Evolutionary conservation across 2,329 filamentous ascomycete species (phyloP), one percentile per base, ranked within the genome.

Genomic region (Sporothrix curviconia): DNA sequence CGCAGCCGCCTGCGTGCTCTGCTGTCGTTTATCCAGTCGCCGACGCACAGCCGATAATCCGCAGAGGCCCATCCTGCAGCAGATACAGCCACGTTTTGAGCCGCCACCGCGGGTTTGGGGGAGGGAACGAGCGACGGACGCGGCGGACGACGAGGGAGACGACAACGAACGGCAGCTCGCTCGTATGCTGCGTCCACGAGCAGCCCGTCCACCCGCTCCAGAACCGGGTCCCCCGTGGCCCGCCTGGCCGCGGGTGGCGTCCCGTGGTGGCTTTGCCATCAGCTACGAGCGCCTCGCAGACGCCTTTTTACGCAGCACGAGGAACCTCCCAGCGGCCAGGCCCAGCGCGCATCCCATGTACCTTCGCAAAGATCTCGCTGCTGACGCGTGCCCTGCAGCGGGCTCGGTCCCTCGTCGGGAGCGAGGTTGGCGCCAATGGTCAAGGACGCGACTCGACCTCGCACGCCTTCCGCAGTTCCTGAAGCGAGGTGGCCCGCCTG

Each of bases 361-460:
- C 39, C 69, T 74, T 71, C 76, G 14, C 79, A 78, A n/a, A n/a
- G 52, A 69, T 84, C 5, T 79, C 79, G 7, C 73, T 74, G 1
- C 70, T 86, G 61, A 85, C 78, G 60, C 77, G 84, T n/a, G n/a
- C n/a, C 7, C 72, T 87, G 7, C 82, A 87, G 66, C 75, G n/a
- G n/a, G 84, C 58, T 85, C 84, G 1, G 72, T 77, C 37, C 12
- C 75, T 76, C 7, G 78, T 84, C 4, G 75, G 78, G 0, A n/a
- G n/a, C n/a, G n/a, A n/a, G n/a, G n/a, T n/a, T n/a, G n/a, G n/a
- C n/a, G n/a, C n/a, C n/a, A n/a, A n/a, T n/a, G n/a, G n/a, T n/a
- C n/a, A n/a, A n/a, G n/a, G n/a, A n/a, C 84, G 81, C 60, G 84
- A 87, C 62, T 81, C 83, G 0, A 87, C 84, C 2, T 76, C 78